Conservation (phyloP, 1,139 yeast species). For the Geotrichum macrosporum region DNA sequence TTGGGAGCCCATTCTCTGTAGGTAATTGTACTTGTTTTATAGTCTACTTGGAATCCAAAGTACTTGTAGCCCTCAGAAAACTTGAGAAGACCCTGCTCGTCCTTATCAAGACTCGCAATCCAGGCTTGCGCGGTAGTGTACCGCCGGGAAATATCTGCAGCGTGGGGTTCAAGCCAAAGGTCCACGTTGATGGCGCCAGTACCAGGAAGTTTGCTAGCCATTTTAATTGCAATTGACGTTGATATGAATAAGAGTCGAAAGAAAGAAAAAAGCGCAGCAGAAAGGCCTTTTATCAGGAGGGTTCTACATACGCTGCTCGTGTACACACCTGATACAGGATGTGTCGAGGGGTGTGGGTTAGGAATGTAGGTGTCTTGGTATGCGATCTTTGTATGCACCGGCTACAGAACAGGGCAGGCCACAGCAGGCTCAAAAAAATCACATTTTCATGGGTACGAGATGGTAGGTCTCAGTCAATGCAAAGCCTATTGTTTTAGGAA, state of each 20-base stretch:
- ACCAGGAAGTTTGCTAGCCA: constrained; percentile 17
- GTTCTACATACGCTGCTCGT: no score
- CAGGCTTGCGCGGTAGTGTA: constrained; percentile 56
- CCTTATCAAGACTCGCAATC: constrained; percentile 44
- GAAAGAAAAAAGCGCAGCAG: neutral
- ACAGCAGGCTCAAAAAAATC: no score
- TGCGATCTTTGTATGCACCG: no score
- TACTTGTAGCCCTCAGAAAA: constrained; percentile 60
- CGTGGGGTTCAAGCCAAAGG: constrained; percentile 83
- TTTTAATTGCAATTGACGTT: neutral
- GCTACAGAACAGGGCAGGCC: no score
- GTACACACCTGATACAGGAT: neutral
- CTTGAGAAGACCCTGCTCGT: constrained; percentile 47
- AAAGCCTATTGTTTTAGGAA: no score
- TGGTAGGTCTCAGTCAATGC: no score
- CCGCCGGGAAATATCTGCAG: constrained; percentile 55
- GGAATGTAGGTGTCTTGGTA: neutral
- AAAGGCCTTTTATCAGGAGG: no score
- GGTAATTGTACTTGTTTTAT: constrained; percentile 48
- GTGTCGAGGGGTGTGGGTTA: neutral
- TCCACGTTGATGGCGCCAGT: constrained; percentile 53
- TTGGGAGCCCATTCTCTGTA: constrained; percentile 89
- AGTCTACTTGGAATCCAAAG: constrained; percentile 71
- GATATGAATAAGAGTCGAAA: neutral
- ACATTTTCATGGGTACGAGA: no score